phyloP scores from a whole-genome alignment of 768 basidiomycete genomes.

The Hypholoma sublateritium region DNA sequence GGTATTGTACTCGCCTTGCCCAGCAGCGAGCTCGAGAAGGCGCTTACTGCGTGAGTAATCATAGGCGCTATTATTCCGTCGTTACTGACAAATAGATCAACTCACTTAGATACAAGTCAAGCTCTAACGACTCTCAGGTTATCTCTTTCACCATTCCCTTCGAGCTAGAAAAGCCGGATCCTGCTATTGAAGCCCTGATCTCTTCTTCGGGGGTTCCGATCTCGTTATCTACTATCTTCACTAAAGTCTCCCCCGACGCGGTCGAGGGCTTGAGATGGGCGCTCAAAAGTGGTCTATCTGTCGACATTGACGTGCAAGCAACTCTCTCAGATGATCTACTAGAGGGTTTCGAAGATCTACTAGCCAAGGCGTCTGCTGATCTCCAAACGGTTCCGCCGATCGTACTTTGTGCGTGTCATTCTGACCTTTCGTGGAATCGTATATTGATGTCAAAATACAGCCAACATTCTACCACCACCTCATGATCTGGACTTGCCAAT shows the following conservation, averaged over 20 bases:
- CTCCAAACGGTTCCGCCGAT: constrained; percentile 51
- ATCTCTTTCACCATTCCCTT: constrained; percentile 66
- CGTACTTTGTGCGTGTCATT: constrained; percentile 57
- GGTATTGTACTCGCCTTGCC: constrained; percentile 61
- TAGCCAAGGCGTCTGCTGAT: constrained; percentile 59
- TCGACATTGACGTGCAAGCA: constrained; percentile 70
- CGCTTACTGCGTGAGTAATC: constrained; percentile 46
- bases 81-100: constrained; percentile 1
- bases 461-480: constrained; percentile 79
- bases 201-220: constrained; percentile 40
- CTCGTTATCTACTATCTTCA: constrained; percentile 60
- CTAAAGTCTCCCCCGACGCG: constrained; percentile 43
- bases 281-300: constrained; percentile 55
- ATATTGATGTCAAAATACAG: constrained; percentile 35
- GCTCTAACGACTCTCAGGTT: constrained; percentile 33
- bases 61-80: not conserved
- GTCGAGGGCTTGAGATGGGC: constrained; percentile 66
- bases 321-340: constrained; percentile 52
- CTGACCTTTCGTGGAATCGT: constrained; percentile 2
- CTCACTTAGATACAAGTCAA: constrained; percentile 11
- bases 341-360: constrained; percentile 70
- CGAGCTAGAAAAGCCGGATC: constrained; percentile 46
- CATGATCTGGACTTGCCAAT: constrained; percentile 70
- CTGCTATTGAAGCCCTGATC: constrained; percentile 37
- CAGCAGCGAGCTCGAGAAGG: constrained; percentile 40